Evolutionary conservation across 192 early-diverging fungal genomes (phyloP), one percentile per base, ranked within the genome.

Genomic region (Allomyces javanicus): DNA sequence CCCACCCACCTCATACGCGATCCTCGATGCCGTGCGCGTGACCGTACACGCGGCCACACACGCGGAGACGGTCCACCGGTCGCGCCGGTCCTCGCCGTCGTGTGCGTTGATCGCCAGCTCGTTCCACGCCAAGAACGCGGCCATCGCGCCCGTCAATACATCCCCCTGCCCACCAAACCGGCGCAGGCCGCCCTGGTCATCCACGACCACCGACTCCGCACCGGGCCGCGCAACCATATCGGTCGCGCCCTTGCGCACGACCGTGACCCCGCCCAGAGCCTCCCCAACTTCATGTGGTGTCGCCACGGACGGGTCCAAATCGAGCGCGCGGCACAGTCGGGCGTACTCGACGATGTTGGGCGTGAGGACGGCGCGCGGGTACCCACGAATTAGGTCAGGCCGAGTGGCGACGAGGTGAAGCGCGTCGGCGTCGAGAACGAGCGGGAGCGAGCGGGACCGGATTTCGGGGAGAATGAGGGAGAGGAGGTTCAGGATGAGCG

Each of bases 151-250:
- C 14, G 88, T 81, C 25, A 99, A 77, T 9, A 99, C 74, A 71
- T 99, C 96, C 33, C 96, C 96, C 68, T 97, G 96, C 1, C 96
- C 94, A 23, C 96, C 96, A 70, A 91, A 93, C 17, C 96, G 75
- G 62, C 92, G 83, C 58, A 89, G 73, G 4, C 88, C 86, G 24
- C 93, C 89, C 25, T 71, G 69, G 24, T 77, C 77, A 25, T 58
- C 44, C 11, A 44, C 25, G 22, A 19, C 10, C n/a, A 63, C 75
- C 67, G 71, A 86, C 85, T 74, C 23, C 73, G 64, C 45, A 24
- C 77, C 68, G 44, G 87, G 90, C 71, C 93, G 85, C 4, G 89
- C 79, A 62, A 94, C 88, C 5, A 86, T 67, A 70, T 96, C 93
- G 9, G 19, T 63, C 1, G 64, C 27, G 44, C 94, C 94, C 69